These are phyloP conservation scores for Quercus rubra DNA, from an alignment of 306 rosid species.

Conservation along the genomic window DNA sequence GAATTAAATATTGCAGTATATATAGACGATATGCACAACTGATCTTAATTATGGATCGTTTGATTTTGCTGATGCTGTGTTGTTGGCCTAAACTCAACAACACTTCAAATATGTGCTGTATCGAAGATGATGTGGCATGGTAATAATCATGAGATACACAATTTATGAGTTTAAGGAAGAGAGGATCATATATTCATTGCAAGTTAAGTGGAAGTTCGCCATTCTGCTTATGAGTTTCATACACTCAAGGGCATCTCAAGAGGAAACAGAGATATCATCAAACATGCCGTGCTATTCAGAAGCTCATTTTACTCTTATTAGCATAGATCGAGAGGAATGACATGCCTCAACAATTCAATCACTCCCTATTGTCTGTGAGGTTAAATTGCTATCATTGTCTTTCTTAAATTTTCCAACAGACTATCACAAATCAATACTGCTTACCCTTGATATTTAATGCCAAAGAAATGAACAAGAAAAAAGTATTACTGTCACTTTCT, in stretches of 20 bases:
- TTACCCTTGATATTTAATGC: not conserved
- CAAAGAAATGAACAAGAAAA: not conserved
- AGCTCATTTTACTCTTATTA: not conserved
- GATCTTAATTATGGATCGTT: not conserved
- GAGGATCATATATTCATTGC: not conserved
- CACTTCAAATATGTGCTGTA: not conserved
- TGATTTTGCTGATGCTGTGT: not conserved
- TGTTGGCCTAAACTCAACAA: not conserved
- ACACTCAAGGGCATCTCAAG: not conserved
- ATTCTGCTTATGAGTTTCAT: not conserved
- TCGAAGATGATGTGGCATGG: not conserved
- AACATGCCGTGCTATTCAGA: not conserved
- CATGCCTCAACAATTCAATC: not conserved
- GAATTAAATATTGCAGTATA: not conserved
- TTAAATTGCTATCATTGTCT: not conserved
- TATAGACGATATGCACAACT: not conserved
- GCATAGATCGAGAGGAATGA: not conserved
- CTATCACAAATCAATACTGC: not conserved
- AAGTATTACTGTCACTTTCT: not conserved
- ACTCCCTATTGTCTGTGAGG: not conserved
- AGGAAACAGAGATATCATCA: not conserved
- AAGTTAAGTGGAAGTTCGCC: not conserved
- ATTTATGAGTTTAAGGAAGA: not conserved
- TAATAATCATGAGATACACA: not conserved
- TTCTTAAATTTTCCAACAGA: not conserved